These are phyloP conservation scores for Fusarium pseudograminearum DNA, from an alignment of 2,329 filamentous ascomycete genomes.

Conservation along the genomic window DNA sequence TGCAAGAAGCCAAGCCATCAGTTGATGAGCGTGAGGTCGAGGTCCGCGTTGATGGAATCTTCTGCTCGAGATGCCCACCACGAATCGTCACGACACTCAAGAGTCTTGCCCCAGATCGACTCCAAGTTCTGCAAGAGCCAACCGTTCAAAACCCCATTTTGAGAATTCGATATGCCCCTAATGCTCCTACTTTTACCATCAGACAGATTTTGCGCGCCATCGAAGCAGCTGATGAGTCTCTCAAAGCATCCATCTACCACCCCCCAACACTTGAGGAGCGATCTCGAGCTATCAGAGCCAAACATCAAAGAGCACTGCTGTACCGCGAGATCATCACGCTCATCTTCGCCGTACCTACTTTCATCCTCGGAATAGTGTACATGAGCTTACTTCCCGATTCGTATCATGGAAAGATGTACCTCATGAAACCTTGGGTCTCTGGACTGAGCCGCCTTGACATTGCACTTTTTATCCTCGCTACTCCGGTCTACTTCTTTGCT, in stretches of 20 bases:
- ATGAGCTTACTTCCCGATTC: constrained; percentile 80
- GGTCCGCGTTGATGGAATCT: constrained; percentile 77
- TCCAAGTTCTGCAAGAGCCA: constrained; percentile 67
- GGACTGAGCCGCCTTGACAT: constrained; percentile 83
- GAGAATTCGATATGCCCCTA: constrained; percentile 76
- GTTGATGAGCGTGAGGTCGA: constrained; percentile 67
- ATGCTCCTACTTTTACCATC: constrained; percentile 77
- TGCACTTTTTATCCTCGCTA: constrained; percentile 83
- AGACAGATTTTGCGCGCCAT: constrained; percentile 79
- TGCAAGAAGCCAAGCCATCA: constrained; percentile 57
- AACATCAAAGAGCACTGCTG: constrained; percentile 76
- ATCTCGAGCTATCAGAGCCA: constrained; percentile 76
- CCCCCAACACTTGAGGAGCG: constrained; percentile 87
- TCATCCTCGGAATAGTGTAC: constrained; percentile 88
- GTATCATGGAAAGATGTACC: constrained; percentile 69
- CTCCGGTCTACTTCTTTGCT: constrained; percentile 87
- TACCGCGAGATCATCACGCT: constrained; percentile 77
- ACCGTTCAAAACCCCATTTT: constrained; percentile 74
- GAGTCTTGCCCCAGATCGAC: constrained; percentile 60
- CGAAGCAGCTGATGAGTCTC: constrained; percentile 71
- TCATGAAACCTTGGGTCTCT: constrained; percentile 77
- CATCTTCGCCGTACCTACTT: constrained; percentile 80
- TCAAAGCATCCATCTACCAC: constrained; percentile 79
- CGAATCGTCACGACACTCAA: constrained; percentile 67
- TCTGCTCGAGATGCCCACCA: constrained; percentile 77